Conservation (phyloP, 2,329 filamentous ascomycete species). For the Pseudogymnoascus sp. region DNA sequence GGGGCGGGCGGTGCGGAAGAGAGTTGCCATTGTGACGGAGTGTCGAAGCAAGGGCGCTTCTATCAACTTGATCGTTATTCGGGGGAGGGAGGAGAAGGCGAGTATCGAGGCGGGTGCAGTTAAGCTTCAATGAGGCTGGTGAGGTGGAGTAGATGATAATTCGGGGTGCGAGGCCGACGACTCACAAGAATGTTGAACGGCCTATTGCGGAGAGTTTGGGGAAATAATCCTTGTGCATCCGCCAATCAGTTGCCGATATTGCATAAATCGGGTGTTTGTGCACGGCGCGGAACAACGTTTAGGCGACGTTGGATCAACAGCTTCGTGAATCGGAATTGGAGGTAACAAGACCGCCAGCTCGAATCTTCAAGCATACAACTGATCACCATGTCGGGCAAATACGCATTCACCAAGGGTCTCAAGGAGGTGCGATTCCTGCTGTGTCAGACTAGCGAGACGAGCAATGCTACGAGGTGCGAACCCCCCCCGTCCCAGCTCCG, state of each 20-base stretch:
- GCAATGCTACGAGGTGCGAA: slow-evolving; percentile 75
- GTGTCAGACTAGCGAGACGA: slow-evolving; percentile 88
- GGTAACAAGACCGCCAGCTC: slow-evolving; percentile 1
- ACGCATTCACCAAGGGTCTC: slow-evolving; percentile 78
- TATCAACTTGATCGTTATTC: background rate
- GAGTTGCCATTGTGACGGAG: slow-evolving; percentile 21
- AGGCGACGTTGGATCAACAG: background rate
- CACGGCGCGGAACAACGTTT: background rate
- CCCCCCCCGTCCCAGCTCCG: background rate
- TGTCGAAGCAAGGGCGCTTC: slow-evolving; percentile 1
- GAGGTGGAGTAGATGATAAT: slow-evolving; percentile 4
- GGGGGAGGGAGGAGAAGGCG: background rate
- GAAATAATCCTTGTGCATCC: slow-evolving; percentile 7
- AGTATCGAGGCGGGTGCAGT: background rate
- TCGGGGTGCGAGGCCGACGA: slow-evolving; percentile 5
- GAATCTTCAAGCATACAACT: slow-evolving; percentile 9
- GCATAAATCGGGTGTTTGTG: slow-evolving; percentile 8
- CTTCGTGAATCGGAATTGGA: slow-evolving; percentile 4
- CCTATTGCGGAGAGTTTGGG: slow-evolving; percentile 5
- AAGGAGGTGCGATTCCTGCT: slow-evolving; percentile 97
- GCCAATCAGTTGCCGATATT: background rate
- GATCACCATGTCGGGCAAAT: slow-evolving; percentile 74
- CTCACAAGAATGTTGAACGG: slow-evolving; percentile 6
- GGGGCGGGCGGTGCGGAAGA: slow-evolving; percentile 47
- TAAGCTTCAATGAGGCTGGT: background rate